phyloP scores from a whole-genome alignment of 352 stramenopile species.

The Phytophthora pinifolia region DNA sequence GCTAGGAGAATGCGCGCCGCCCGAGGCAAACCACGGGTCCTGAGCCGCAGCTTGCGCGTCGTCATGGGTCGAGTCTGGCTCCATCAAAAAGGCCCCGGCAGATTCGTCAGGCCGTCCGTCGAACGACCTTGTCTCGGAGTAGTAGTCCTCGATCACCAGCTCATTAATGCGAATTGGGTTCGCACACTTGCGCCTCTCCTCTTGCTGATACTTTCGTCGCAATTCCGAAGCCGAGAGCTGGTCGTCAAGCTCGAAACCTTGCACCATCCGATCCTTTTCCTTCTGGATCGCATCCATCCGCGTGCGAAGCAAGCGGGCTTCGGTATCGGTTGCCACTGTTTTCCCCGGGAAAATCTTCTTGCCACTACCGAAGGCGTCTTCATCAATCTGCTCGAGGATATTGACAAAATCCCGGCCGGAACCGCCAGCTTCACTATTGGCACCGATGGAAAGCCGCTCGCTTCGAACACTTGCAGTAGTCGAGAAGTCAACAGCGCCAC shows the following conservation, averaged over 20 bases:
- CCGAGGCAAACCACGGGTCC: conserved; percentile 70
- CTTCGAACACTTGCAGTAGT: conserved; percentile 29
- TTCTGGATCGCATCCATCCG: conserved; percentile 76
- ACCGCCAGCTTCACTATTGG: conserved; percentile 13
- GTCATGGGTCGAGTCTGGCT: conserved; percentile 24
- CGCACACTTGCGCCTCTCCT: conserved; percentile 40
- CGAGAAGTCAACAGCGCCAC: conserved; percentile 22
- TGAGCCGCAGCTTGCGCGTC: conserved; percentile 9
- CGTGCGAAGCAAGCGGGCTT: conserved; percentile 77
- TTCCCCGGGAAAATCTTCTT: conserved; percentile 67
- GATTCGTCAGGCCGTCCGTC: conserved; percentile 19
- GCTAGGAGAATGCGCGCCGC: conserved; percentile 17
- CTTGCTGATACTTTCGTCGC: conserved; percentile 45
- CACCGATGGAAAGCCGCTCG: conserved; percentile 23
- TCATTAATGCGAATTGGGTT: conserved; percentile 73
- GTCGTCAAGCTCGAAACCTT: conserved; percentile 41
- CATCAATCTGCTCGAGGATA: conserved; percentile 76
- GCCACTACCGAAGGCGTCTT: conserved; percentile 71
- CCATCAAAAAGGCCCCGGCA: conserved; percentile 64
- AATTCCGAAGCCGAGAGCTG: conserved; percentile 60
- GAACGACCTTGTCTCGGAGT: conserved; percentile 38
- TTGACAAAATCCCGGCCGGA: conserved; percentile 33
- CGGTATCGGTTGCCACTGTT: conserved; percentile 72
- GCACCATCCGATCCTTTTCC: conserved; percentile 69
- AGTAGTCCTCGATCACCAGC: conserved; percentile 88